Conservation (phyloP, 2,329 filamentous ascomycete genomes). For the Neospermospora avenae region DNA sequence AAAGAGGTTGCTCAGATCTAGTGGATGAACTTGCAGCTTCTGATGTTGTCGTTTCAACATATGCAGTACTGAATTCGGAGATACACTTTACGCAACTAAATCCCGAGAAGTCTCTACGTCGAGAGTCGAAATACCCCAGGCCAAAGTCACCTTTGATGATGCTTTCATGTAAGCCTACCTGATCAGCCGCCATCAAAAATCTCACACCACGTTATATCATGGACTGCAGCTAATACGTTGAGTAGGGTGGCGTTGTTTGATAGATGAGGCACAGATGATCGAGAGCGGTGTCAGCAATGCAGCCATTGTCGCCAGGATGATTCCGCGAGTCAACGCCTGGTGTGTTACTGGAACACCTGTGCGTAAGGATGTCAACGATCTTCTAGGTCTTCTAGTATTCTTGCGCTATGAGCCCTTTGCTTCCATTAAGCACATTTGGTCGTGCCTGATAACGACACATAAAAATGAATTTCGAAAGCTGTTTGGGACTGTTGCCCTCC, state of each 20-base stretch:
- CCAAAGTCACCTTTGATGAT: conserved; percentile 73
- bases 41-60: conserved; percentile 63
- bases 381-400: conserved; percentile 79
- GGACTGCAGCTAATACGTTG: neutral
- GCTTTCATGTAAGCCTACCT: conserved; percentile 53
- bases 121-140: conserved; percentile 61
- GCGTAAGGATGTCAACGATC: conserved; percentile 72
- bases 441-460: conserved; percentile 57
- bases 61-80: conserved; percentile 71
- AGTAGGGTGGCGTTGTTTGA: conserved; percentile 65
- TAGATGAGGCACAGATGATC: conserved; percentile 86
- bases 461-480: conserved; percentile 64
- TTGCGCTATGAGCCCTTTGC: conserved; percentile 75
- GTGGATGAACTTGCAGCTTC: conserved; percentile 46
- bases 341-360: conserved; percentile 89
- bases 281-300: conserved; percentile 84
- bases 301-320: conserved; percentile 71
- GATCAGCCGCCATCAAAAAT: neutral
- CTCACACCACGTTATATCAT: neutral
- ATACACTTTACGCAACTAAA: conserved; percentile 71
- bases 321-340: conserved; percentile 87
- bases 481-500: conserved; percentile 69
- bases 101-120: conserved; percentile 64
- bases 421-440: conserved; percentile 62
- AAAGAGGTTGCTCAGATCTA: conserved; percentile 35